Evolutionary conservation across 495 filamentous ascomycete species (phyloP).

Genomic region (Penicillium fimorum): DNA sequence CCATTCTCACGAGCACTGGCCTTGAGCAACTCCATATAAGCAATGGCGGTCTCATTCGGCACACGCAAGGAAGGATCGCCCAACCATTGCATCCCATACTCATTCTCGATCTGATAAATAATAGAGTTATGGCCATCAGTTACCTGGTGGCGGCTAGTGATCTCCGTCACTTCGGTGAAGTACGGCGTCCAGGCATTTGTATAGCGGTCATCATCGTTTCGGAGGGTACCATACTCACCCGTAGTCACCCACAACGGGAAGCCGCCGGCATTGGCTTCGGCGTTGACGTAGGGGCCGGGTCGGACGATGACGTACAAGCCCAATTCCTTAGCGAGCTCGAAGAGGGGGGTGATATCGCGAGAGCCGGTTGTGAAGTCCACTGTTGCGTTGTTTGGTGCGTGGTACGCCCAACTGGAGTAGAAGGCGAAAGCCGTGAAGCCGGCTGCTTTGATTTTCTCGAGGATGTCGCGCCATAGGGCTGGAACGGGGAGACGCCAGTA

Average conservation of each 20-base stretch:
- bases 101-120: constrained; percentile 61
- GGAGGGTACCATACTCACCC: constrained; percentile 56
- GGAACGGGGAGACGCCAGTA: constrained; percentile 61
- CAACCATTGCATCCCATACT: constrained; percentile 58
- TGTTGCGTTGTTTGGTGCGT: constrained; percentile 48
- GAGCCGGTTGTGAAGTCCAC: constrained; percentile 58
- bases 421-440: constrained; percentile 56
- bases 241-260: constrained; percentile 62
- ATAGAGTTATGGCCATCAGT: constrained; percentile 57
- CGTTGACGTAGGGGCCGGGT: constrained; percentile 46
- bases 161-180: constrained; percentile 46
- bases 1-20: constrained; percentile 49
- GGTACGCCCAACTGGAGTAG: constrained; percentile 59
- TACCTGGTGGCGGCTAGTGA: constrained; percentile 52
- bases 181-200: constrained; percentile 53
- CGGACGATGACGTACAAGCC: constrained; percentile 42
- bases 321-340: constrained; percentile 53
- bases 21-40: constrained; percentile 58
- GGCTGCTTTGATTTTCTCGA: constrained; percentile 63
- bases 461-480: constrained; percentile 57
- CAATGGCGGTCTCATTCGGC: constrained; percentile 47
- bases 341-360: constrained; percentile 51
- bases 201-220: constrained; percentile 58
- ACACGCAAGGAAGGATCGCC: constrained; percentile 35
- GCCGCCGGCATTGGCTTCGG: constrained; percentile 56